phyloP scores from a whole-genome alignment of 2,329 filamentous ascomycete species.

The Exophiala aquamarina region DNA sequence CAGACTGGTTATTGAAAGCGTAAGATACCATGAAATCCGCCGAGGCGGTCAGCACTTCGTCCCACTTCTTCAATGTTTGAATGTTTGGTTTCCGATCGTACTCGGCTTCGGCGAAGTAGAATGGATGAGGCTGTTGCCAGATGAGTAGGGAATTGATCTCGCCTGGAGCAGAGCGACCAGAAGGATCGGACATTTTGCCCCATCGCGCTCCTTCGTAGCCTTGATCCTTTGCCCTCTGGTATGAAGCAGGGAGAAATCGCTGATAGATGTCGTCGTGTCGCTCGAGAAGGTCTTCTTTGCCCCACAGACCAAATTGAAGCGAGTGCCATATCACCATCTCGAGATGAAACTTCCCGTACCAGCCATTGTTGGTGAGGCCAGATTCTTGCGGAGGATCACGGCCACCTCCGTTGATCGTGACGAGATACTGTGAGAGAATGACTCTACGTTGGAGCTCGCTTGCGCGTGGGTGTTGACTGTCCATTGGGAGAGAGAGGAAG shows the following conservation, averaged over 20 bases:
- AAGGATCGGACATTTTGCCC: slow-evolving; percentile 60
- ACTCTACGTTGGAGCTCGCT: slow-evolving; percentile 55
- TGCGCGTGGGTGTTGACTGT: slow-evolving; percentile 46
- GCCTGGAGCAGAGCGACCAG: slow-evolving; percentile 56
- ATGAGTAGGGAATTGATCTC: slow-evolving; percentile 62
- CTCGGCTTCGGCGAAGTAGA: slow-evolving; percentile 61
- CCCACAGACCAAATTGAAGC: slow-evolving; percentile 41
- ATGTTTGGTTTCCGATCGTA: slow-evolving; percentile 48
- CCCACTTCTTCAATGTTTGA: slow-evolving; percentile 53
- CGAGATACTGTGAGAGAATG: slow-evolving; percentile 55
- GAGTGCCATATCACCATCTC: slow-evolving; percentile 59
- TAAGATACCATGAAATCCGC: slow-evolving; percentile 63
- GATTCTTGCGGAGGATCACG: slow-evolving; percentile 49
- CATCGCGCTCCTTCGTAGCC: slow-evolving; percentile 47
- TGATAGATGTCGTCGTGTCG: slow-evolving; percentile 51
- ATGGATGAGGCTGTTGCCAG: slow-evolving; percentile 63
- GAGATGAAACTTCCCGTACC: slow-evolving; percentile 58
- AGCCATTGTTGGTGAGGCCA: slow-evolving; percentile 56
- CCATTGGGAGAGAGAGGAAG: slow-evolving; percentile 57
- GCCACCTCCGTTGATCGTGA: slow-evolving; percentile 54
- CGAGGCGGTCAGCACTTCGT: slow-evolving; percentile 49
- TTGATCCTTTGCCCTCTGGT: slow-evolving; percentile 37
- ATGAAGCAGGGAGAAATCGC: slow-evolving; percentile 43
- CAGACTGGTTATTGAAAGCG: slow-evolving; percentile 55
- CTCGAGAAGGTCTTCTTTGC: slow-evolving; percentile 36